These are phyloP conservation scores for Hygrocybe punicea DNA, from an alignment of 768 basidiomycete species.

Conservation along the genomic window DNA sequence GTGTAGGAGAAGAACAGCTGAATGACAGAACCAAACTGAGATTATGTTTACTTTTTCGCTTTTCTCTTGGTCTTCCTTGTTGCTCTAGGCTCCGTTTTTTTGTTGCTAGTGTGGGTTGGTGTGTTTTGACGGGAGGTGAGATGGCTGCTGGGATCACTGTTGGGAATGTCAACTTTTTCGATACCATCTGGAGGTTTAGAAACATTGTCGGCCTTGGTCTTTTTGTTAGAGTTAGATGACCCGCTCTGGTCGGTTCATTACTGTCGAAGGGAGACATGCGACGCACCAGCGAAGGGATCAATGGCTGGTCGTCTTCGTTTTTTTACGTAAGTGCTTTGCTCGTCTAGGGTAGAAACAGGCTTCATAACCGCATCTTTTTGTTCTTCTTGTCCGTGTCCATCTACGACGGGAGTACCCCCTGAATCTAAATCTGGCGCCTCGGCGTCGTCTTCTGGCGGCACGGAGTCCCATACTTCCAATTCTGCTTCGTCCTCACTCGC, in stretches of 20 bases:
- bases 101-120: not conserved
- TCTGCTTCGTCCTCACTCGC: slow-evolving; percentile 42
- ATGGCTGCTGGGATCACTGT: not conserved
- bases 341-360: slow-evolving; percentile 6
- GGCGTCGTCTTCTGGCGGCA: slow-evolving; percentile 12
- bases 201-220: not conserved
- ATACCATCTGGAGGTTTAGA: not conserved
- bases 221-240: not conserved
- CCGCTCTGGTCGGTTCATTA: not conserved
- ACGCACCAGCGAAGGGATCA: slow-evolving; percentile 65
- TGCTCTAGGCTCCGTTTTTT: not conserved
- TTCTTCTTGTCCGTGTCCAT: slow-evolving; percentile 40
- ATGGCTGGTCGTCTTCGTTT: slow-evolving; percentile 53
- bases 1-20: not conserved
- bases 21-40: not conserved
- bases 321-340: slow-evolving; percentile 15
- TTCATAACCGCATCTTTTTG: too few relatives aligned
- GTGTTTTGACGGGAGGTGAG: not conserved
- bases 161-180: not conserved
- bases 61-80: slow-evolving; percentile 36
- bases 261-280: not conserved
- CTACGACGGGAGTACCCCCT: slow-evolving; percentile 13
- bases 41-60: slow-evolving; percentile 22
- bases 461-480: slow-evolving; percentile 41
- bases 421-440: not conserved